A percentile compares a stretch with the other conserved stretches of the same genome.
Conservation (phyloP, 805 yeast genomes). For the Komagataella pastoris region DNA sequence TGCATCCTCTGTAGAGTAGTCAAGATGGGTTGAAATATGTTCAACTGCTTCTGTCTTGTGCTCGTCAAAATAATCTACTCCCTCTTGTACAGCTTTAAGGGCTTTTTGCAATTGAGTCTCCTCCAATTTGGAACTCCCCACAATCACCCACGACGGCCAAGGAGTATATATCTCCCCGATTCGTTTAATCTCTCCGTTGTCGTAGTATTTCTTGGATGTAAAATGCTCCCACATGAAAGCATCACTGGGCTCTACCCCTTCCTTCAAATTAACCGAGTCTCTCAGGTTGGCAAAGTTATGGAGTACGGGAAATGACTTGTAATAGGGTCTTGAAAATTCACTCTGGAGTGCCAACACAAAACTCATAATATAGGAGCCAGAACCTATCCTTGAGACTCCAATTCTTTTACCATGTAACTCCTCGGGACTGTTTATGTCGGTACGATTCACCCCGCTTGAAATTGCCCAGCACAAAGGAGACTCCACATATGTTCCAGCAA, state of each 20-base stretch:
- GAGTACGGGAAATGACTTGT: slow-evolving; percentile 38
- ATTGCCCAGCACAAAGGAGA: slow-evolving; percentile 84
- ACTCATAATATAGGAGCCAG: slow-evolving; percentile 88
- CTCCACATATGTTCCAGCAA: slow-evolving; percentile 73
- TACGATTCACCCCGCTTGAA: slow-evolving; percentile 56
- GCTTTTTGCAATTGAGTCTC: slow-evolving; percentile 23
- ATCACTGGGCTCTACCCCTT: slow-evolving; percentile 37
- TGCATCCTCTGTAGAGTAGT: slow-evolving; percentile 70
- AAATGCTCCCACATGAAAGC: slow-evolving; percentile 96
- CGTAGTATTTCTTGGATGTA: slow-evolving; percentile 79
- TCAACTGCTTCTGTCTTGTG: slow-evolving; percentile 53
- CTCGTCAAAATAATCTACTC: slow-evolving; percentile 49
- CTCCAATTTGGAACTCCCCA: slow-evolving; percentile 28
- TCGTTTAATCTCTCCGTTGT: slow-evolving; percentile 61
- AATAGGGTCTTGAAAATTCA: slow-evolving; percentile 39
- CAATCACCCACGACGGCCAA: slow-evolving; percentile 92
- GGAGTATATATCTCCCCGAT: slow-evolving; percentile 89
- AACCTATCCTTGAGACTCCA: slow-evolving; percentile 80
- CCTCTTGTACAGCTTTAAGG: slow-evolving; percentile 43
- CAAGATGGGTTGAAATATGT: slow-evolving; percentile 54
- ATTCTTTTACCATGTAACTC: slow-evolving; percentile 51
- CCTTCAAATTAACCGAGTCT: slow-evolving; percentile 56
- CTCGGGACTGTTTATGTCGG: slow-evolving; percentile 33
- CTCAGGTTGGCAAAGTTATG: slow-evolving; percentile 65
- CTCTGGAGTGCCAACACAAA: slow-evolving; percentile 61